Conservation (phyloP, 768 basidiomycete genomes). For the Amanita rimosa region DNA sequence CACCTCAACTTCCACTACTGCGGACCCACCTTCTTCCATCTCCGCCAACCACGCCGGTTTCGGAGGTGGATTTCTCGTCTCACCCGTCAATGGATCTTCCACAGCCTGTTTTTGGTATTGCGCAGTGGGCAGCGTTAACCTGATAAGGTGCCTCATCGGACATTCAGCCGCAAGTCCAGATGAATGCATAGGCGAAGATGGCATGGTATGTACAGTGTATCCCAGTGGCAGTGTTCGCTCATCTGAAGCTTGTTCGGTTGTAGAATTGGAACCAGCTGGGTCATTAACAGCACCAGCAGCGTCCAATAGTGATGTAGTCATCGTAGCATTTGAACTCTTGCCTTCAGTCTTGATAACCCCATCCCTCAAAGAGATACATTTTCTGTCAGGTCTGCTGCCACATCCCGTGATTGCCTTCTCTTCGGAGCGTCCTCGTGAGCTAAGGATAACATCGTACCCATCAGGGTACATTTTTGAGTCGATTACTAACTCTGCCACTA, state of each 20-base stretch:
- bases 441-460: constrained; percentile 51
- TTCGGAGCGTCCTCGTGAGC: constrained; percentile 30
- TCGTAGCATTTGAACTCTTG: constrained; percentile 3
- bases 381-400: constrained; percentile 1
- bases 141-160: constrained; percentile 64
- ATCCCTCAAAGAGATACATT: constrained; percentile 22
- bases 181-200: constrained; percentile 74
- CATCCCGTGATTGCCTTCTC: constrained; percentile 13
- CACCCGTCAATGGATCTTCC: constrained; percentile 71
- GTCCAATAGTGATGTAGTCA: neutral
- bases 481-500: constrained; percentile 70
- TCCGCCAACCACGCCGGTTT: constrained; percentile 72
- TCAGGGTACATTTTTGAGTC: constrained; percentile 73
- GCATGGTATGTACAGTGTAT: constrained; percentile 62
- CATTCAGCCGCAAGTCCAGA: constrained; percentile 41
- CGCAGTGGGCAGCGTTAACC: constrained; percentile 73
- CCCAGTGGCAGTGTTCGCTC: constrained; percentile 35
- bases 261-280: constrained; percentile 4
- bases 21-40: constrained; percentile 17
- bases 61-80: constrained; percentile 42
- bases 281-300: neutral
- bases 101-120: constrained; percentile 69
- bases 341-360: constrained; percentile 6
- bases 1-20: constrained; percentile 44
- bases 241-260: neutral